Base-by-base conservation (phyloP, 305 asterid genomes). In the Fraxinus xanthoxyloides region DNA sequence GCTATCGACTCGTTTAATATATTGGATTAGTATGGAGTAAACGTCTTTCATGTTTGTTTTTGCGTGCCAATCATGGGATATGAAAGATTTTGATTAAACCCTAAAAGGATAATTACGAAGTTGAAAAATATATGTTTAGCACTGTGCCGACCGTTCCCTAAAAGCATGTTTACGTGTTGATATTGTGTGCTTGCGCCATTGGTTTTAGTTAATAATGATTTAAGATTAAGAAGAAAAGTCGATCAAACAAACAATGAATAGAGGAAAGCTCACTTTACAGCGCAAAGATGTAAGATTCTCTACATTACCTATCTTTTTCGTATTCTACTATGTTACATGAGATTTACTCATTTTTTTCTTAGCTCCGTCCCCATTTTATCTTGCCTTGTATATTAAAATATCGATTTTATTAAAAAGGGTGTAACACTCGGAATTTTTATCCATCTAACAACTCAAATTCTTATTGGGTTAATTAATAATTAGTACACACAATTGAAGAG, bases 201-300 rank as follows among this genome's bases (percentile, higher is more conserved):
- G 36, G 72, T 19, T 31, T 46, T 5, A 2, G 72, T 9, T 56
- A 4, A 5, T 12, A 13, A 48, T 48, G 19, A 15, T 15, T 56
- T 56, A 56, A 56, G 0, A 7, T n/a, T 56, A 2, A 19, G 3
- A 56, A 7, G 12, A 56, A n/a, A 54, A 19, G 65, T 54, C 0
- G 65, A n/a, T 23, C 79, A 85, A 87, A 15, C 59, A 48, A 48
- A 46, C n/a, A 12, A 46, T 12, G 56, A 46, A 46, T 46, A 46
- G 19, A 15, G 59, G 19, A 13, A 48, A 48, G 19, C 1, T 15
- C 59, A 48, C 59, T 13, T 48, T 15, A 48, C 17, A 48, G 59
- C n/a, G 59, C 59, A 19, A 48, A 0, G 1, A 15, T 12, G 51
- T 70, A 82, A 82, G 88, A 82, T 85, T 85, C 85, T 82, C 56